Conservation (phyloP, 768 basidiomycete genomes). For the Lactarius quietus region DNA sequence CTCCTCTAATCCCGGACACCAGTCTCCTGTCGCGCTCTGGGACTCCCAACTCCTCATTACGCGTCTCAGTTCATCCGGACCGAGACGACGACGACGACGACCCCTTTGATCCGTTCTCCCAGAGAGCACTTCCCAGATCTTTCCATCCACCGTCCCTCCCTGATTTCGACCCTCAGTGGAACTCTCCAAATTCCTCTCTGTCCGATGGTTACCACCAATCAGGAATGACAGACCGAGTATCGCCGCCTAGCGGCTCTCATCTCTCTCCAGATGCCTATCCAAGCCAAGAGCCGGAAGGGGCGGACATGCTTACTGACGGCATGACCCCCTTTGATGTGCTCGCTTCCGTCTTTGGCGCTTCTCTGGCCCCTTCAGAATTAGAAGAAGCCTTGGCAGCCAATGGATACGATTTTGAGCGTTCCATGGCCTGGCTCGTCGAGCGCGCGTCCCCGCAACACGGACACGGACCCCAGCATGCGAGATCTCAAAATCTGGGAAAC, state of each 20-base stretch:
- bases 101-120: conserved; percentile 74
- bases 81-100: conserved; percentile 77
- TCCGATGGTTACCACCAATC: conserved; percentile 46
- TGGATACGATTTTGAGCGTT: conserved; percentile 91
- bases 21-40: conserved; percentile 48
- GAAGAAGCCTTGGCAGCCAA: conserved; percentile 88
- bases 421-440: conserved; percentile 94
- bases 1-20: conserved; percentile 78
- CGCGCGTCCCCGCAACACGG: conserved; percentile 49
- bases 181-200: conserved; percentile 48
- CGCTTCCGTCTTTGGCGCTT: conserved; percentile 87
- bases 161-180: conserved; percentile 60
- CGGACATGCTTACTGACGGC: conserved; percentile 72
- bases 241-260: conserved; percentile 17
- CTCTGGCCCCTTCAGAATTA: conserved; percentile 84
- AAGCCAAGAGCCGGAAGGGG: conserved; percentile 47
- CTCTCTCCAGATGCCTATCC: conserved; percentile 22
- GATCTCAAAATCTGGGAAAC: conserved; percentile 62
- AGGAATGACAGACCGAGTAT: conserved; percentile 24
- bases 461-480: conserved; percentile 38
- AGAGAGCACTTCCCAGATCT: conserved; percentile 47
- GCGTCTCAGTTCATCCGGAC: conserved; percentile 56
- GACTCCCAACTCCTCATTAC: conserved; percentile 67
- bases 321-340: conserved; percentile 99
- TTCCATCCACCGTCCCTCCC: conserved; percentile 63